Percentiles rank a stretch among this genome's conserved stretches.
These are phyloP conservation scores for Penicillium nucicola DNA, from an alignment of 495 filamentous ascomycete species.

Conservation along the genomic window DNA sequence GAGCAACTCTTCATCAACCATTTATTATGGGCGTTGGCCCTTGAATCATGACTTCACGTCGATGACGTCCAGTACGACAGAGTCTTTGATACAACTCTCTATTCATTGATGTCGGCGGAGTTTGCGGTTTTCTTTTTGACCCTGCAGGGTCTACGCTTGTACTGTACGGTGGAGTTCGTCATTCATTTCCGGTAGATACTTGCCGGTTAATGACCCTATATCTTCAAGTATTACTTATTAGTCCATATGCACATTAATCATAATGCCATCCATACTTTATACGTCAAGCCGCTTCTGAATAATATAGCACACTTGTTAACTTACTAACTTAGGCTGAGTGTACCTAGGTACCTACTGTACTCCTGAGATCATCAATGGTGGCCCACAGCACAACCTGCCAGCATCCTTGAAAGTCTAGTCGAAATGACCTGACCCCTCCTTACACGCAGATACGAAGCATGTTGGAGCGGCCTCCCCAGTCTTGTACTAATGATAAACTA, in stretches of 20 bases:
- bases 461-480: too few species aligned
- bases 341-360: too few species aligned
- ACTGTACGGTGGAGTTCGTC: constrained; percentile 20
- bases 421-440: too few species aligned
- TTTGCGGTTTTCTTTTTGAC: constrained; percentile 13
- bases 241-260: constrained; percentile 36
- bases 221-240: constrained; percentile 20
- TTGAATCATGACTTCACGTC: constrained; percentile 26
- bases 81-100: not conserved
- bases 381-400: too few species aligned
- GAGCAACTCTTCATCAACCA: constrained; percentile 11
- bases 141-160: constrained; percentile 10
- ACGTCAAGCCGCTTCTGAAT: too few species aligned
- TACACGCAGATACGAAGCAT: too few species aligned
- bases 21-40: not conserved
- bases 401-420: too few species aligned
- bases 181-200: not conserved
- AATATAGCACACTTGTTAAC: too few species aligned
- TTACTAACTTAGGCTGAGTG: too few species aligned
- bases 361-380: too few species aligned
- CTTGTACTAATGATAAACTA: too few species aligned
- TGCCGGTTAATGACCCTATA: constrained; percentile 2
- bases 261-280: constrained; percentile 23
- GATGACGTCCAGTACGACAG: constrained; percentile 13
- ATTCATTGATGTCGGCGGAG: constrained; percentile 12